Percentiles rank a stretch among this genome's conserved stretches.
These are phyloP conservation scores for Hanseniaspora singularis DNA, from an alignment of 805 yeast species.

Conservation along the genomic window DNA sequence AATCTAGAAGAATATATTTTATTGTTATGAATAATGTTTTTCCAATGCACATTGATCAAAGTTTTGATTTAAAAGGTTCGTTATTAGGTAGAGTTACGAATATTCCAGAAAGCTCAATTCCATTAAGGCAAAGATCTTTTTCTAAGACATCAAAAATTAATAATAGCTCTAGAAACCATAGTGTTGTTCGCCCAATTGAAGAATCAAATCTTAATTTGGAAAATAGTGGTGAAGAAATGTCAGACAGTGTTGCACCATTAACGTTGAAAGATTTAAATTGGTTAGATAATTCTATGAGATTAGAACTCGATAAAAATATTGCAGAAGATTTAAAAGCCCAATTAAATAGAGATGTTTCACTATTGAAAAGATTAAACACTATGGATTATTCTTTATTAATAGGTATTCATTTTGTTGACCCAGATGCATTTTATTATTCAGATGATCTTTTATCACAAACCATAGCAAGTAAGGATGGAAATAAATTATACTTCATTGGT, in stretches of 20 bases:
- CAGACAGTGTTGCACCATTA: constrained; percentile 32
- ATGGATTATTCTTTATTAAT: constrained; percentile 91
- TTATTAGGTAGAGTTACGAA: constrained; percentile 63
- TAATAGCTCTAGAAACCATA: background rate
- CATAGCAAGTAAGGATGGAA: constrained; percentile 18
- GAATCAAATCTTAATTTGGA: constrained; percentile 16
- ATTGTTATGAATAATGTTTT: constrained; percentile 93
- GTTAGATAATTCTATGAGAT: constrained; percentile 51
- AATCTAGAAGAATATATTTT: constrained; percentile 70
- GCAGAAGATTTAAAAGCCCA: constrained; percentile 51
- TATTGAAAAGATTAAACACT: constrained; percentile 63
- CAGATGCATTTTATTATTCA: constrained; percentile 28
- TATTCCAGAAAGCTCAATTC: constrained; percentile 14
- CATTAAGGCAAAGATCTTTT: constrained; percentile 14
- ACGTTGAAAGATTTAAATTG: constrained; percentile 75
- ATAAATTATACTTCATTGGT: constrained; percentile 76
- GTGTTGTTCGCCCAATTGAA: background rate
- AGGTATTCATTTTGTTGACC: constrained; percentile 60
- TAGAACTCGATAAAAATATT: constrained; percentile 68
- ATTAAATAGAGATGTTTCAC: constrained; percentile 57
- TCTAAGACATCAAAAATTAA: constrained; percentile 18
- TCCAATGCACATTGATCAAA: constrained; percentile 77
- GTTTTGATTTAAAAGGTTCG: constrained; percentile 89
- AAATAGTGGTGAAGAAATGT: constrained; percentile 18
- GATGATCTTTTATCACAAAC: constrained; percentile 17